Base-by-base conservation (phyloP, 2,329 filamentous ascomycete species). In the Talaromyces rugulosus region DNA sequence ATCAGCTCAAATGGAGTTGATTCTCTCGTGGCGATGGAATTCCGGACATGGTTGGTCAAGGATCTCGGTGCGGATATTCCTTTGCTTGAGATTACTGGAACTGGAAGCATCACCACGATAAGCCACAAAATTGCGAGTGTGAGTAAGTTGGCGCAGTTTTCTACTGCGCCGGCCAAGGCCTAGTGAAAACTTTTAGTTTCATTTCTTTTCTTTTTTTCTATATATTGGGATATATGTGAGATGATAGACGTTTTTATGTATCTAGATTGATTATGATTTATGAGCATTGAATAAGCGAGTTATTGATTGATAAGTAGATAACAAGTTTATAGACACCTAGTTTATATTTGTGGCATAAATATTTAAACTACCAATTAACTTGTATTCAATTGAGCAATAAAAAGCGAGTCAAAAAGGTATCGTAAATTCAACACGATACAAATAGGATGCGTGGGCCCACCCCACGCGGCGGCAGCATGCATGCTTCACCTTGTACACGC, bases 1-100 rank as follows among this genome's bases (percentile, higher is more conserved):
- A 68, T 71, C 23, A 65, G 67, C 2, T 67, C 67, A 34, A 66
- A 66, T 18, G 60, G 64, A 11, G 71, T 73, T 47, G 71, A 73
- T 40, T 71, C 69, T 2, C 65, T 73, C 12, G 66, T 73, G 23
- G 69, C 70, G 5, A 71, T 73, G 66, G 71, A 72, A 54, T 73
- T 73, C 47, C 64, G 67, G 16, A 71, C 65, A 1, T 73, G 71
- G 71, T 65, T 72, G 14, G 63, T 66, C 7, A 72, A 70, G 30
- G 68, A 71, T 28, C 59, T 72, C 16, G 64, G 64, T 34, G 68
- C 71, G 1, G 70, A 73, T 16, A 50, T 63, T 7, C 62, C 58
- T n/a, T 23, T 63, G 31, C 59, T 63, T 34, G 64, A 67, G 14
- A 62, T 68, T 50, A 61, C 66, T 56, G 64, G 64, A 16, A 64